A percentile compares a stretch with the other conserved stretches of the same genome.
Conservation (phyloP, 1,139 yeast genomes). For the Hansenula anomala region DNA sequence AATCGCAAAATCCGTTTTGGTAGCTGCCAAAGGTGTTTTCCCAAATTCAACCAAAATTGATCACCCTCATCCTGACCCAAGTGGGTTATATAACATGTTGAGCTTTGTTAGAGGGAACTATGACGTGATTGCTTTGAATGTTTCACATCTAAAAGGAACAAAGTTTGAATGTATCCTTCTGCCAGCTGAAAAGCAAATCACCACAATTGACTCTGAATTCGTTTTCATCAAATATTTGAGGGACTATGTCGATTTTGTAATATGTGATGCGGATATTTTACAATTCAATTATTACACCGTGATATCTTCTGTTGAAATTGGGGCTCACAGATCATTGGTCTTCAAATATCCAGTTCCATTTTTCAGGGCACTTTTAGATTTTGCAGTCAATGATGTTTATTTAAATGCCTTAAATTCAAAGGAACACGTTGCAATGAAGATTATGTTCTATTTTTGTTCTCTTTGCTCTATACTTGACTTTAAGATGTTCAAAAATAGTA, state of each 20-base stretch:
- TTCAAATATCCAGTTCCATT: constrained; percentile 17
- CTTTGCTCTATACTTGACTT: constrained; percentile 18
- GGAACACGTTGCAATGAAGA: constrained; percentile 17
- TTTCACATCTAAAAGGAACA: constrained; percentile 8
- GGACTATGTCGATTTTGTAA: constrained; percentile 2
- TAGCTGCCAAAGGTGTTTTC: too few relatives aligned
- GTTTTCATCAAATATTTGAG: constrained; percentile 5
- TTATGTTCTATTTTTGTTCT: constrained; percentile 15
- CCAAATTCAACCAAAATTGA: too few relatives aligned
- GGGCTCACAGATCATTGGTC: constrained; percentile 12
- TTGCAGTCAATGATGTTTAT: constrained; percentile 7
- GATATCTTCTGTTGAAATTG: constrained; percentile 10
- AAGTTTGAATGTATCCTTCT: constrained; percentile 9
- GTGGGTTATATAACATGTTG: neutral
- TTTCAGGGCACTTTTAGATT: constrained; percentile 8
- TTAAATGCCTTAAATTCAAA: constrained; percentile 7
- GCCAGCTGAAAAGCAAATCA: constrained; percentile 1
- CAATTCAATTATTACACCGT: constrained; percentile 6
- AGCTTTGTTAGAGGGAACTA: too few relatives aligned
- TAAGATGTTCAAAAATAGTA: constrained; percentile 11
- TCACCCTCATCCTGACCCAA: too few relatives aligned
- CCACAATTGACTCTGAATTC: neutral
- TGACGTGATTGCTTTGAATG: too few relatives aligned
- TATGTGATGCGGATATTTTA: neutral
- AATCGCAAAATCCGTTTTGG: too few relatives aligned